Base-by-base conservation (phyloP, 1,284 basidiomycete genomes). In the Sparassis latifolia region DNA sequence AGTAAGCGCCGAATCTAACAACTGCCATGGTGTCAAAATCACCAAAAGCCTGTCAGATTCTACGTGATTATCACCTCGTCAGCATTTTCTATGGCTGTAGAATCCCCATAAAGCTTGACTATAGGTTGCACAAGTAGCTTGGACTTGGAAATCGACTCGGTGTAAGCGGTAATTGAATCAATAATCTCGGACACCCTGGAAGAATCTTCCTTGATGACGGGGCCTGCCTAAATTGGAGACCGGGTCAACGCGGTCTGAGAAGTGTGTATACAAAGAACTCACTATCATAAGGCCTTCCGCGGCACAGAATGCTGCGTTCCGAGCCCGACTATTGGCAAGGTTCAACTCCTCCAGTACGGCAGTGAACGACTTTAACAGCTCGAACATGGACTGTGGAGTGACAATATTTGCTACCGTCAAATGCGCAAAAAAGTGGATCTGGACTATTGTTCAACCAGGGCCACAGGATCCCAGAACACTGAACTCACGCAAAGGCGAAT, bases 391-490 rank as follows among this genome's bases (percentile, higher is more conserved):
- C 10, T 82, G 76, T 0, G 83, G 68, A 2, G 87, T 82, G 46
- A 97, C 78, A 1, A 96, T 72, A 46, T 80, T 78, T 9, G 90
- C 79, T 33, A 86, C 76, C 32, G 89, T 85, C 41, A 96, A 69
- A 61, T 93, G 88, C 0, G 92, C 87, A 62, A 97, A 95, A 66
- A 97, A 90, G 59, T 92, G 89, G 27, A 95, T 84, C 91, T 95
- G 28, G 12, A 20, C 20, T 20, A 20, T 20, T 20, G 20, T 20
- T 20, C 20, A 20, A 20, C 20, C 20, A 20, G 20, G 20, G 20
- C 20, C 45, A 51, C 7, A 37, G 6, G 35, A 35, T 43, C 38
- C 20, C 29, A 45, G 6, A 27, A 28, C 43, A 31, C 42, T 10
- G 52, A 29, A 76, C 90, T 67, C 64, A 95, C 92, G 58, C 85